Base-by-base conservation (phyloP, 2,329 filamentous ascomycete genomes). In the Xylaria sp. region DNA sequence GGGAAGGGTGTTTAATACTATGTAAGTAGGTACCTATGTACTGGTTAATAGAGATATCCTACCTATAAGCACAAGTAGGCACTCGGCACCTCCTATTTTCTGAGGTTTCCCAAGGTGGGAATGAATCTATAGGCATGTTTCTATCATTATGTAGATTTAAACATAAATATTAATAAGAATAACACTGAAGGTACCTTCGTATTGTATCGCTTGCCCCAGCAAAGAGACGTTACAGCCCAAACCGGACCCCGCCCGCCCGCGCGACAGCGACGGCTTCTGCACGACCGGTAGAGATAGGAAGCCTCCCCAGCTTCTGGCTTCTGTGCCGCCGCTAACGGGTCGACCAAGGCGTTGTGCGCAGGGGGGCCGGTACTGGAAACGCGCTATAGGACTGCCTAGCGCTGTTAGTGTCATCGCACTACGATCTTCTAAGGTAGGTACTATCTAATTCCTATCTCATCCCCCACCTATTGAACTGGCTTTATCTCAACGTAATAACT, bases 341-440 rank as follows among this genome's bases (percentile, higher is more conserved):
- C 4, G 6, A 21, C 3, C 8, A 11, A 7, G 53, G 53, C 53
- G 17, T n/a, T 36, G 30, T 53, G 7, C 3, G n/a, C 30, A 55
- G 51, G 30, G 30, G n/a, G 9, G 36, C 51, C 36, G 50, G 60
- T 27, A 62, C 39, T 62, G 36, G 56, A 55, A 19, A 61, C 24
- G 21, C 48, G 50, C 24, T 53, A 53, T 14, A 56, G 27, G 4
- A 11, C 34, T 27, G 24, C 24, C 24, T 45, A 59, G 27, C 39
- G 17, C 56, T 19, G 42, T 59, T 59, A 51, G 48, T 30, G 48
- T 51, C 48, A 51, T 30, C 5, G 24, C 24, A 17, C 48, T 51
- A 51, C 48, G 12, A 17, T 30, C 48, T 21, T 51, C 48, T 30
- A n/a, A 39, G 53, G 53, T 48, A 59, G 42, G 56, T 59, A 48